Evolutionary conservation across 2,329 filamentous ascomycete species (phyloP), one percentile per base, ranked within the genome.

Genomic region (Ophiocordyceps australis): DNA sequence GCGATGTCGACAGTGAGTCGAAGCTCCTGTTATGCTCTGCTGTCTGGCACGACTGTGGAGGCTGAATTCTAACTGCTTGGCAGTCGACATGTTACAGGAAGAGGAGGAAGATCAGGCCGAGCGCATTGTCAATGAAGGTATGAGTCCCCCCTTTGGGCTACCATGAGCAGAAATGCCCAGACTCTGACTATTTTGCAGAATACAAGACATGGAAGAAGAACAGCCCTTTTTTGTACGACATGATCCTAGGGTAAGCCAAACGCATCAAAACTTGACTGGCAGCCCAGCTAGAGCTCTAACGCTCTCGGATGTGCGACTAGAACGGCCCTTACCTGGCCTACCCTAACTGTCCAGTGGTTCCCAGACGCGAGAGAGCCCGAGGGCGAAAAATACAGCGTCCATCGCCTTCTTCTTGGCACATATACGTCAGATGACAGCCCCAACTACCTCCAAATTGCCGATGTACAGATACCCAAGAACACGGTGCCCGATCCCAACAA

Each of bases 131-230:
- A 95, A 95, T 40, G 89, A 98, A 60, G 79, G 77, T 77, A 57
- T 26, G 26, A 13, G 9, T 6, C 14, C 23, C 11, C 25, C 13
- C 10, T 17, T n/a, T n/a, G n/a, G n/a, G n/a, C n/a, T n/a, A n/a
- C n/a, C n/a, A n/a, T n/a, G n/a, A n/a, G n/a, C n/a, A n/a, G n/a
- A n/a, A n/a, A n/a, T n/a, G n/a, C n/a, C n/a, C n/a, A n/a, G n/a
- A n/a, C n/a, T n/a, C n/a, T n/a, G n/a, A n/a, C n/a, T n/a, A n/a
- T 21, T 12, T 15, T 14, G 12, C 12, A 83, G 89, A 98, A 51
- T 98, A 98, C 68, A 98, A 98, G 53, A 94, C 86, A 37, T 98
- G 89, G 89, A 98, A 98, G 65, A 98, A 98, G 63, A 98, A 98
- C 55, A 82, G 80, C 36, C 85, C 89, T 4, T 95, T 95, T 46